Conservation (phyloP, 2,329 filamentous ascomycete species). For the Stachybotrys echinatus region DNA sequence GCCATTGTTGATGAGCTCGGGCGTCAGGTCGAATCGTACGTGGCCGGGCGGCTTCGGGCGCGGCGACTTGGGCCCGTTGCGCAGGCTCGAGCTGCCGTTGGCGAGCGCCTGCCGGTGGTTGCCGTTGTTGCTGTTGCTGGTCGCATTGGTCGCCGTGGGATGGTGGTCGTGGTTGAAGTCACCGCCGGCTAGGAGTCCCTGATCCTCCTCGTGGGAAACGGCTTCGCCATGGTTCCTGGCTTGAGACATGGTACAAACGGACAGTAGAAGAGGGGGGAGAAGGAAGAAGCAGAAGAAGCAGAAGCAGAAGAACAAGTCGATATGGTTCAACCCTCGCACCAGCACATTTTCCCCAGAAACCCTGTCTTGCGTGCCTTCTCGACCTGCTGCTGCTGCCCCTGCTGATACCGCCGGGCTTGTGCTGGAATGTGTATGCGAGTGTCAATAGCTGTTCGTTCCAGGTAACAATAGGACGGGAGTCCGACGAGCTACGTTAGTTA, state of each 20-base stretch:
- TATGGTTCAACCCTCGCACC: not conserved
- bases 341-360: conserved; percentile 7
- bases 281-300: conserved; percentile 2
- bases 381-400: not conserved
- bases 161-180: conserved; percentile 13
- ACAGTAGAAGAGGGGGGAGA: too few species aligned
- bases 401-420: not conserved
- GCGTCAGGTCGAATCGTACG: conserved; percentile 65
- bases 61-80: conserved; percentile 9
- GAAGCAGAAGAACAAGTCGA: not conserved
- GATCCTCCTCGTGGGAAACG: conserved; percentile 24
- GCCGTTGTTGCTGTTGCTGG: conserved; percentile 9
- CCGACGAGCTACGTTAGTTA: not conserved
- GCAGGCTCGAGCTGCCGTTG: conserved; percentile 10
- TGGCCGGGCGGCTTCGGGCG: conserved; percentile 47
- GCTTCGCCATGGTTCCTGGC: conserved; percentile 22
- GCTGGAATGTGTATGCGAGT: not conserved
- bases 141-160: too few species aligned
- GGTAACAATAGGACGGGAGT: not conserved
- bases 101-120: conserved; percentile 4
- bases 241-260: conserved; percentile 25
- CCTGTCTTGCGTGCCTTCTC: not conserved
- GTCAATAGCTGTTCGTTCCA: not conserved
- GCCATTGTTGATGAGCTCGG: conserved; percentile 33
- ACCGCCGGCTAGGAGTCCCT: conserved; percentile 20